These are phyloP conservation scores for Mycena rosella DNA, from an alignment of 768 basidiomycete species.

Conservation along the genomic window DNA sequence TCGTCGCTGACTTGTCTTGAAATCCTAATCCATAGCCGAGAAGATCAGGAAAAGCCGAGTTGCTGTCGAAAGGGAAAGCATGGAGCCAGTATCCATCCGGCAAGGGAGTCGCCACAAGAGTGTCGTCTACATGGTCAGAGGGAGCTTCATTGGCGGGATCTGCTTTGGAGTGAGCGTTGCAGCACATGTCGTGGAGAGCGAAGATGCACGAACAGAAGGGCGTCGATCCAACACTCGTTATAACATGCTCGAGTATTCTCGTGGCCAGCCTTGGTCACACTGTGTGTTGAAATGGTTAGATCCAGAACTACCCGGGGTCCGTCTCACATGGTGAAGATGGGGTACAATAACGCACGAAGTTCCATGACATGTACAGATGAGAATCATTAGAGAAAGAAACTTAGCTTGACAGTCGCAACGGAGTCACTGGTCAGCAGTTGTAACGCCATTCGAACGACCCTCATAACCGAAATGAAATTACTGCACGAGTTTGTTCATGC, in stretches of 20 bases:
- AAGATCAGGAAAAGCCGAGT: slow-evolving; percentile 9
- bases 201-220: too few relatives aligned
- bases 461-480: too few relatives aligned
- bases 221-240: slow-evolving; percentile 1
- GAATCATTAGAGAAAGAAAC: too few relatives aligned
- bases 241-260: background rate
- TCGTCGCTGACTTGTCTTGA: slow-evolving; percentile 5
- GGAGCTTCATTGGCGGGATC: background rate
- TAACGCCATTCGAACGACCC: too few relatives aligned
- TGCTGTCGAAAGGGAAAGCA: slow-evolving; percentile 6
- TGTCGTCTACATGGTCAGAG: background rate
- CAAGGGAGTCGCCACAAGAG: slow-evolving; percentile 14
- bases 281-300: background rate
- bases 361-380: too few relatives aligned
- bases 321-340: background rate
- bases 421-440: too few relatives aligned
- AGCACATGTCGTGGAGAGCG: background rate
- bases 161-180: background rate
- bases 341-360: background rate
- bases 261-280: background rate
- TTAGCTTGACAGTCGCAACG: too few relatives aligned
- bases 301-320: background rate
- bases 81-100: slow-evolving; percentile 15
- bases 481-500: too few relatives aligned
- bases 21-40: slow-evolving; percentile 9